A percentile compares a stretch with the other conserved stretches of the same genome.
Conservation (phyloP, 83 land plant genomes). For the Diphasiastrum complanatum region DNA sequence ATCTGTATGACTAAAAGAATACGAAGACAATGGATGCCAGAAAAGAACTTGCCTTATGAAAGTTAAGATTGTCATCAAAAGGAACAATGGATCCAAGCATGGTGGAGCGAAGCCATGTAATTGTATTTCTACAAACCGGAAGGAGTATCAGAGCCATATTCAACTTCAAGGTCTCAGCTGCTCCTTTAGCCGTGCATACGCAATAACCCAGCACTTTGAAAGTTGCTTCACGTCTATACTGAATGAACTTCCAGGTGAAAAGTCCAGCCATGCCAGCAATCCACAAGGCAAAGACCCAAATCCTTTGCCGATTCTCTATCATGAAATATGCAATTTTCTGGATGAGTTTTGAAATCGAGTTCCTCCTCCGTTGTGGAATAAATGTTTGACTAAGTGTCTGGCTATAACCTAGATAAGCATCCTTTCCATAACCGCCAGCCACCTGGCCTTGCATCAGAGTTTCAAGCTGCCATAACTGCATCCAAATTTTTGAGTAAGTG, state of each 20-base stretch:
- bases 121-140: constrained; percentile 86
- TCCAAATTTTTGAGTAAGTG: too few species aligned
- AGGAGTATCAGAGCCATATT: constrained; percentile 93
- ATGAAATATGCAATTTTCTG: constrained; percentile 30
- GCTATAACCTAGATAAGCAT: constrained; percentile 61
- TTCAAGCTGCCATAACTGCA: constrained; percentile 88
- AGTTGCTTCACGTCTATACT: constrained; percentile 53
- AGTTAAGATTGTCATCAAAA: constrained; percentile 75
- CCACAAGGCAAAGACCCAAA: constrained; percentile 82
- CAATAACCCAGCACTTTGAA: constrained; percentile 89
- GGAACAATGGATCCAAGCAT: constrained; percentile 52
- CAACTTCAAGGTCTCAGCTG: constrained; percentile 94
- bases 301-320: constrained; percentile 68
- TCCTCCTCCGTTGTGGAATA: constrained; percentile 19
- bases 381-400: constrained; percentile 11
- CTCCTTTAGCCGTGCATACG: constrained; percentile 77
- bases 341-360: constrained; percentile 18
- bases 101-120: constrained; percentile 87
- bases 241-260: constrained; percentile 82
- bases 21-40: too few species aligned
- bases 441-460: constrained; percentile 52
- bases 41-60: constrained; percentile 61
- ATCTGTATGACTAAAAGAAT: too few species aligned
- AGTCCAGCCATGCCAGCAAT: constrained; percentile 55
- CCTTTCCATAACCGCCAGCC: constrained; percentile 32